Percentiles rank a stretch among this genome's conserved stretches.
Conservation (phyloP, 2,329 filamentous ascomycete genomes). For the Thielaviopsis euricoi region DNA sequence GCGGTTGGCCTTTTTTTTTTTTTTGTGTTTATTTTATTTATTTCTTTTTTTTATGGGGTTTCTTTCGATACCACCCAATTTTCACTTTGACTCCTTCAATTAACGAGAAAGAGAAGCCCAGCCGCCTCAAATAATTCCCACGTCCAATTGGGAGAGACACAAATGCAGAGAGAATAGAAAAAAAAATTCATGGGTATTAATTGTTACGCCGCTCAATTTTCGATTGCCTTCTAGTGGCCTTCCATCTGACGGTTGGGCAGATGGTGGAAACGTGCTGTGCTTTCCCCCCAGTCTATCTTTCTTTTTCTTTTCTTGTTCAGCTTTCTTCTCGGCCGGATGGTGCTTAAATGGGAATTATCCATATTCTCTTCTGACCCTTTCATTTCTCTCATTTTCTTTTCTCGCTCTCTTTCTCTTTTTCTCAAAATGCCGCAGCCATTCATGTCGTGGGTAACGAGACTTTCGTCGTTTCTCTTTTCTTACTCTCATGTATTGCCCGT, state of each 20-base stretch:
- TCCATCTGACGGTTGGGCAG: neutral
- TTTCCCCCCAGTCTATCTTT: neutral
- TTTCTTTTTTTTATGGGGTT: neutral
- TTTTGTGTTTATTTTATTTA: neutral
- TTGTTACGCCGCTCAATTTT: neutral
- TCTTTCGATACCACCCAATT: conserved; percentile 1
- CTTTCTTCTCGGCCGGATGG: neutral
- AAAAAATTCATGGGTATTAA: neutral
- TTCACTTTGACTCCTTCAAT: neutral
- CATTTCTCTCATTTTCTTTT: neutral
- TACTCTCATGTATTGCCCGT: neutral
- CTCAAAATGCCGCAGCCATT: neutral
- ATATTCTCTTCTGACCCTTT: too few relatives aligned
- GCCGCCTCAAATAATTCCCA: too few relatives aligned
- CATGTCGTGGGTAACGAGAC: neutral
- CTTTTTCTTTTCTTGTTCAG: too few relatives aligned
- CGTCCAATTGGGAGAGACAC: too few relatives aligned
- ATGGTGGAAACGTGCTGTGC: neutral
- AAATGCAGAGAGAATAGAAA: neutral
- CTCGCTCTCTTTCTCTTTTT: too few relatives aligned
- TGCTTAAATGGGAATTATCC: neutral
- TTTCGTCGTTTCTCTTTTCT: neutral
- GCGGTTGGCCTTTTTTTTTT: too few relatives aligned
- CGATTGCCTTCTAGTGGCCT: neutral
- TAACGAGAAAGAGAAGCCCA: too few relatives aligned